A percentile compares a stretch with the other conserved stretches of the same genome.
Conservation (phyloP, 139 green algal genomes). For the Diplosphaera chodatii region DNA sequence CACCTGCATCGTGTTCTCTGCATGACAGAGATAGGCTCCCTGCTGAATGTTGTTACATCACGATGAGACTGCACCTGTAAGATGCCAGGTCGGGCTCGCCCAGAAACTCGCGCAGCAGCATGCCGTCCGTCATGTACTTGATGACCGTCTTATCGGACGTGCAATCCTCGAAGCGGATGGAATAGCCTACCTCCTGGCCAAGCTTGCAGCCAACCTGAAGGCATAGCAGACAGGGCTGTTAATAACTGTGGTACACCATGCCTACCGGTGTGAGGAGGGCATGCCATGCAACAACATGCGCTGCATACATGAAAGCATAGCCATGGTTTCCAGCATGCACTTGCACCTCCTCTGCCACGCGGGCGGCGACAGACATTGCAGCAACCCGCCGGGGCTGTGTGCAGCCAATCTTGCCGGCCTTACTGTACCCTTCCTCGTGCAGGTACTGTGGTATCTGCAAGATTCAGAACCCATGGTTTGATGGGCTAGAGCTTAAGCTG, state of each 20-base stretch:
- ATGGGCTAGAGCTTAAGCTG: no score
- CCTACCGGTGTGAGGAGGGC: background rate
- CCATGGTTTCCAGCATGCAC: background rate
- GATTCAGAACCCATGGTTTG: no score
- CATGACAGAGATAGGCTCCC: no score
- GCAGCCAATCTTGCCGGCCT: conserved; percentile 77
- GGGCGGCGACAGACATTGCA: conserved; percentile 91
- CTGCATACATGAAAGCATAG: background rate
- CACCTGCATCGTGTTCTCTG: no score
- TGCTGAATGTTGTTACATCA: background rate
- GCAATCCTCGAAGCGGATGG: conserved; percentile 99
- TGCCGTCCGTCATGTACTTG: conserved; percentile 99
- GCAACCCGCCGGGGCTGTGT: conserved; percentile 94
- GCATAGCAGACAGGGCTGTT: no score
- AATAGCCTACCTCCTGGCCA: conserved; percentile 92
- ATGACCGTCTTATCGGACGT: conserved; percentile 92
- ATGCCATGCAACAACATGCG: background rate
- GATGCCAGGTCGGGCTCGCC: conserved; percentile 87
- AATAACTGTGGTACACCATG: no score
- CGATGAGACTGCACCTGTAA: conserved; percentile 57
- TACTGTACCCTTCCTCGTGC: conserved; percentile 90
- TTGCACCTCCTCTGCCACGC: conserved; percentile 77
- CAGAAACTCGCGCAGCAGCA: conserved; percentile 97
- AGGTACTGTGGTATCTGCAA: conserved; percentile 95
- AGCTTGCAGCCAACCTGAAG: conserved; percentile 78